Evolutionary conservation across 306 rosid genomes (phyloP).

Genomic region (Begonia peltatifolia): DNA sequence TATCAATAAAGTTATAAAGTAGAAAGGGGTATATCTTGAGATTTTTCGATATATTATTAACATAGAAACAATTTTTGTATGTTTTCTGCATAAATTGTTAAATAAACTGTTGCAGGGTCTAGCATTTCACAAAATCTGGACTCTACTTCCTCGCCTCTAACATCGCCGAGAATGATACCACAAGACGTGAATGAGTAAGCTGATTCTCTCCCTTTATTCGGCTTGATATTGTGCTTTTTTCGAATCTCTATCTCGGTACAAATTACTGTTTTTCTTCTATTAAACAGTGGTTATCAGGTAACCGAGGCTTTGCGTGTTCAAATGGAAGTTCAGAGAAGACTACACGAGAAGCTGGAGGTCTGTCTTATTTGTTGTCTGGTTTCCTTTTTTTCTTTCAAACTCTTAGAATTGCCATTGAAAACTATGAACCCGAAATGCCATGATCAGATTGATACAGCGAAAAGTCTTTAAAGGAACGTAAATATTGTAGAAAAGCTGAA

Average conservation of each 20-base stretch:
- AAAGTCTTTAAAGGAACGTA: too few species aligned
- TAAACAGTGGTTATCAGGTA: conserved; percentile 36
- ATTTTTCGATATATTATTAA: too few species aligned
- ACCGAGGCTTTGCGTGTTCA: conserved; percentile 50
- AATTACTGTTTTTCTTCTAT: conserved; percentile 5
- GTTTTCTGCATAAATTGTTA: conserved; percentile 3
- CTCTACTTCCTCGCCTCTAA: conserved; percentile 33
- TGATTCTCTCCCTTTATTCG: background rate
- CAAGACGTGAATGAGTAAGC: conserved; percentile 34
- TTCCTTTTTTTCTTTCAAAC: too few species aligned
- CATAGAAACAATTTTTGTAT: conserved; percentile 3
- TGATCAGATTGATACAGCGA: too few species aligned
- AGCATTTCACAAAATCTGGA: conserved; percentile 46
- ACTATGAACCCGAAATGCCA: too few species aligned
- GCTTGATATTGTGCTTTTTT: background rate
- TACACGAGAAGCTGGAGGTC: conserved; percentile 56
- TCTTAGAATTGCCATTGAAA: too few species aligned
- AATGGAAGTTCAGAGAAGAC: conserved; percentile 51
- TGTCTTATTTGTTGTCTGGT: background rate
- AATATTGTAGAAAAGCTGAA: too few species aligned
- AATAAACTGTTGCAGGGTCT: conserved; percentile 23
- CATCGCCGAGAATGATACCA: conserved; percentile 27
- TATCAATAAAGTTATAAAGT: too few species aligned
- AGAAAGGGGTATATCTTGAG: too few species aligned
- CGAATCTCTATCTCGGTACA: background rate